Conservation (phyloP, 805 yeast species). For the Starmera caribaea region DNA sequence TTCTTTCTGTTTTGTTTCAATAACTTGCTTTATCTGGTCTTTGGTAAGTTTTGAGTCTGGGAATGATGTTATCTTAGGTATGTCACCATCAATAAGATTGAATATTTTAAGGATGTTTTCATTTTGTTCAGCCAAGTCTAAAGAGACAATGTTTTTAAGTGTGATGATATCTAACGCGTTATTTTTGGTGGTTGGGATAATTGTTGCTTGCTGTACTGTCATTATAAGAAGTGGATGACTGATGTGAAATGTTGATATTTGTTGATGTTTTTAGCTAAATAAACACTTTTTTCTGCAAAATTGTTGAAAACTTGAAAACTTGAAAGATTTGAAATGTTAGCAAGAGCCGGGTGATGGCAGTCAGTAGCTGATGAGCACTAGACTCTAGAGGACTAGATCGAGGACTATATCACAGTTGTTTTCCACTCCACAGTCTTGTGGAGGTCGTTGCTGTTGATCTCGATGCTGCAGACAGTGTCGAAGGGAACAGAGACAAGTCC, state of each 20-base stretch:
- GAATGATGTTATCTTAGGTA: not conserved
- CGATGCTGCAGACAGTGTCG: slow-evolving; percentile 7
- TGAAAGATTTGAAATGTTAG: not conserved
- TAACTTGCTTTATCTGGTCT: slow-evolving; percentile 4
- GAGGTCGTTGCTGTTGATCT: slow-evolving; percentile 9
- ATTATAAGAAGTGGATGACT: slow-evolving; percentile 2
- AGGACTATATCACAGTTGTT: slow-evolving; percentile 5
- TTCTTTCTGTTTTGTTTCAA: slow-evolving; percentile 6
- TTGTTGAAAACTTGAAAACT: too few species aligned
- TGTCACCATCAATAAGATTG: slow-evolving; percentile 12
- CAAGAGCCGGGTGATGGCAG: not conserved
- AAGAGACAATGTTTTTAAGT: slow-evolving; percentile 17
- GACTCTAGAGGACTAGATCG: too few species aligned
- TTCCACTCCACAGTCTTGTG: slow-evolving; percentile 11
- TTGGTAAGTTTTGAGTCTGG: slow-evolving; percentile 1
- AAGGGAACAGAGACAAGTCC: slow-evolving; percentile 18
- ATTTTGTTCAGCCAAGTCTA: slow-evolving; percentile 16
- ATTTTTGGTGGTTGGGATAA: slow-evolving; percentile 9
- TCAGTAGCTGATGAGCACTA: not conserved
- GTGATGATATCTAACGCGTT: slow-evolving; percentile 14
- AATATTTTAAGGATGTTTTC: slow-evolving; percentile 14
- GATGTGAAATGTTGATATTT: not conserved
- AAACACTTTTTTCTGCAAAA: too few species aligned
- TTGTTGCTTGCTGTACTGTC: slow-evolving; percentile 14
- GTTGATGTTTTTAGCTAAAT: too few species aligned